These are phyloP conservation scores for Trichosporon sp. DNA, from an alignment of 1,284 basidiomycete species.

Conservation along the genomic window DNA sequence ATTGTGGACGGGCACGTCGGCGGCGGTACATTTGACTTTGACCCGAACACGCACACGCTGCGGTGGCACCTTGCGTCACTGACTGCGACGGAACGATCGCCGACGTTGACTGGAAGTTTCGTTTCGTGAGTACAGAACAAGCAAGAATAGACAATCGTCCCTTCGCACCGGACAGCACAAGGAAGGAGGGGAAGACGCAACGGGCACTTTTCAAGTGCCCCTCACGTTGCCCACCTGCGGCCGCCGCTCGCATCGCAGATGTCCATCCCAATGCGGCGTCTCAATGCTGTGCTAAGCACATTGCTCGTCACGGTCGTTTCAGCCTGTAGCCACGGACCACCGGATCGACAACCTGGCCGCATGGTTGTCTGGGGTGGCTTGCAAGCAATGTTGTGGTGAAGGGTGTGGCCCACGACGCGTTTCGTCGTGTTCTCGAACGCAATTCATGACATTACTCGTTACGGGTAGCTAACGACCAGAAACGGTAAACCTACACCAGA, in stretches of 20 bases:
- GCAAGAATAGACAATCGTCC: too few relatives aligned
- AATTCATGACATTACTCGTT: not conserved
- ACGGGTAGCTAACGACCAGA: constrained; percentile 8
- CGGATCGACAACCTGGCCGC: not conserved
- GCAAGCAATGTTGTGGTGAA: not conserved
- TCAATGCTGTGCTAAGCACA: not conserved
- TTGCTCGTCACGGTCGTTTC: not conserved
- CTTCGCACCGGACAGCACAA: too few relatives aligned
- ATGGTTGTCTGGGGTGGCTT: not conserved
- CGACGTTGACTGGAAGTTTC: constrained; percentile 76
- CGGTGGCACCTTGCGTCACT: constrained; percentile 76
- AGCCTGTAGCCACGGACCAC: not conserved
- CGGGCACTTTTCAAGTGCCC: not conserved
- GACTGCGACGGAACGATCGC: constrained; percentile 67
- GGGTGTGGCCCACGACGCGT: not conserved
- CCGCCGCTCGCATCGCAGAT: not conserved
- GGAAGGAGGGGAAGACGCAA: too few relatives aligned
- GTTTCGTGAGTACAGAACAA: constrained; percentile 54
- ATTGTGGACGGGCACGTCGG: constrained; percentile 59
- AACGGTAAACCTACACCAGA: constrained; percentile 60
- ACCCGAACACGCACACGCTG: constrained; percentile 67
- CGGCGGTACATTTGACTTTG: constrained; percentile 73
- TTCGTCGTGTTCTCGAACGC: not conserved
- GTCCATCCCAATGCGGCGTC: not conserved
- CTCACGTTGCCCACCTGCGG: not conserved